Evolutionary conservation across 1,284 basidiomycete species (phyloP).

Genomic region (Rhodotorula sp.): DNA sequence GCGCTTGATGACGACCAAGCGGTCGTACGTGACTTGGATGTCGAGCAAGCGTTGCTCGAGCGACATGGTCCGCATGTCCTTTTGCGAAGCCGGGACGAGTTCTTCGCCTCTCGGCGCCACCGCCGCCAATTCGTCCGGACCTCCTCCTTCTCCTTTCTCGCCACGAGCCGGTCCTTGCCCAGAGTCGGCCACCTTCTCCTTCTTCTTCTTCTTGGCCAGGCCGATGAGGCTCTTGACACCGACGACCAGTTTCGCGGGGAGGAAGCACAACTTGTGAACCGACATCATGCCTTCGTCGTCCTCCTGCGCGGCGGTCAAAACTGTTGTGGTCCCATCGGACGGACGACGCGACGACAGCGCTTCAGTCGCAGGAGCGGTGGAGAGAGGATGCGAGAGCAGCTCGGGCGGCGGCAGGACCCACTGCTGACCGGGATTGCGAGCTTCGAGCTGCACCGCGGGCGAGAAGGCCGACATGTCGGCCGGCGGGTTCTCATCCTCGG

Average conservation of each 20-base stretch:
- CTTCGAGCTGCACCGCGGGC: constrained; percentile 22
- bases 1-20: constrained; percentile 21
- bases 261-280: background rate
- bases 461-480: constrained; percentile 9
- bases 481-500: constrained; percentile 10
- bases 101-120: background rate
- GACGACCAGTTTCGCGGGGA: background rate
- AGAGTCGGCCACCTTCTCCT: background rate
- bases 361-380: background rate
- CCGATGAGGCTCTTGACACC: background rate
- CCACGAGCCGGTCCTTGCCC: too few relatives aligned
- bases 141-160: background rate
- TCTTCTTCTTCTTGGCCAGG: too few relatives aligned
- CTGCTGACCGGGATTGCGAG: constrained; percentile 1
- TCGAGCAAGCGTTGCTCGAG: constrained; percentile 15
- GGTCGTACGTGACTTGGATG: constrained; percentile 23
- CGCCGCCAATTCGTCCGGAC: background rate
- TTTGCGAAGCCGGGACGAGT: constrained; percentile 8
- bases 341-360: background rate
- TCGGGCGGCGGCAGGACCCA: background rate
- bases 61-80: background rate
- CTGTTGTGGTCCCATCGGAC: background rate
- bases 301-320: background rate
- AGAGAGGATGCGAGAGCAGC: background rate
- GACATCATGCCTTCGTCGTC: background rate